A percentile compares a stretch with the other conserved stretches of the same genome.
Conservation (phyloP, 345 rosid species). For the Laguncularia racemosa region DNA sequence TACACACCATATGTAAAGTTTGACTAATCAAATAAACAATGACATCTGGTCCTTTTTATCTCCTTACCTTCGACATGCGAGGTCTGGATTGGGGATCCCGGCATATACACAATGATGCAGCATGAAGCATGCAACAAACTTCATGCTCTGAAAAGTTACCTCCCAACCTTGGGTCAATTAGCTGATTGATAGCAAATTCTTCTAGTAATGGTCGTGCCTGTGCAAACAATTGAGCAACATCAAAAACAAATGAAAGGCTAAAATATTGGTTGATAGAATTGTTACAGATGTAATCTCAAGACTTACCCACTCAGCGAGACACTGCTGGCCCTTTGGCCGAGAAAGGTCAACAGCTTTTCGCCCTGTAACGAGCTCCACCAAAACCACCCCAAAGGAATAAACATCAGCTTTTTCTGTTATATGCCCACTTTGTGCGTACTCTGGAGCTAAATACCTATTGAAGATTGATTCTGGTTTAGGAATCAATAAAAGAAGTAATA, state of each 20-base stretch:
- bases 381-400: conserved; percentile 94
- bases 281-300: not conserved
- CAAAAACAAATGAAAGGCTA: not conserved
- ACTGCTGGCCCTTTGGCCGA: conserved; percentile 94
- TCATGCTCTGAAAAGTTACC: conserved; percentile 60
- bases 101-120: conserved; percentile 82
- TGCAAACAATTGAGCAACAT: conserved; percentile 2
- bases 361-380: conserved; percentile 95
- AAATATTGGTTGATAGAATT: not conserved
- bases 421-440: conserved; percentile 96
- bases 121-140: conserved; percentile 92
- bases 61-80: conserved; percentile 90
- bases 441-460: conserved; percentile 96
- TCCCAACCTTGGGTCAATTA: conserved; percentile 67
- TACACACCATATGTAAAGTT: too few species aligned
- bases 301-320: conserved; percentile 95
- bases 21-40: too few species aligned
- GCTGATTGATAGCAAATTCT: conserved; percentile 76
- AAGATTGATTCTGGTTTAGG: not conserved
- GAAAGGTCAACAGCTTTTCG: conserved; percentile 89
- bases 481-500: conserved; percentile 7
- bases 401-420: conserved; percentile 98
- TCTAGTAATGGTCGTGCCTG: conserved; percentile 95
- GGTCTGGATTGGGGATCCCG: conserved; percentile 91
- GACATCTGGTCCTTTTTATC: not conserved